A percentile compares a stretch with the other conserved stretches of the same genome.
These are phyloP conservation scores for Colletotrichum gigasporum DNA, from an alignment of 2,329 filamentous ascomycete genomes.

Conservation along the genomic window DNA sequence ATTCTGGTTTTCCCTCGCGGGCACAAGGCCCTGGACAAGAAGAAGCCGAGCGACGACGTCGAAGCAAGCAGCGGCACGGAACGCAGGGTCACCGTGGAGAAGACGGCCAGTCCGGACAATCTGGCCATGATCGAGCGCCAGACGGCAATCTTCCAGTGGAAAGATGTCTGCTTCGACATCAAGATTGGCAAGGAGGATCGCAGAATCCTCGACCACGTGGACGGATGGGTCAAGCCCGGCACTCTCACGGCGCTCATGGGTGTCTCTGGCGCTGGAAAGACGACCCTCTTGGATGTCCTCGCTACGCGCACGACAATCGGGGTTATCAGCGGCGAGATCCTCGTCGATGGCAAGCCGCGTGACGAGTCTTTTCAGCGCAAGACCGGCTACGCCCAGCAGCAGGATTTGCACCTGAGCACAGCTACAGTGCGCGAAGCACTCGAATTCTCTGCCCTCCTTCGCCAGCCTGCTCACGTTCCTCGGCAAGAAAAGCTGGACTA, in stretches of 20 bases:
- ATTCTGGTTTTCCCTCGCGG: constrained; percentile 27
- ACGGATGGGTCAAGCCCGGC: constrained; percentile 80
- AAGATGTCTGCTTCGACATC: constrained; percentile 78
- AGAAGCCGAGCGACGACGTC: constrained; percentile 36
- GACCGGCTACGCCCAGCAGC: constrained; percentile 77
- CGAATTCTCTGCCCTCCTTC: constrained; percentile 72
- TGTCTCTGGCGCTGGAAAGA: constrained; percentile 79
- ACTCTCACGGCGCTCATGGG: constrained; percentile 79
- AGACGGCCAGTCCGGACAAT: neutral
- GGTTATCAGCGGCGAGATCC: constrained; percentile 75
- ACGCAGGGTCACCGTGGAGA: neutral
- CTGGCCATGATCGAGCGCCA: constrained; percentile 47
- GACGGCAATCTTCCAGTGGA: constrained; percentile 77
- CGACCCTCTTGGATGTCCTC: constrained; percentile 77
- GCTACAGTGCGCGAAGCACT: constrained; percentile 75
- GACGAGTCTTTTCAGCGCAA: constrained; percentile 76
- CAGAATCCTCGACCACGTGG: constrained; percentile 74
- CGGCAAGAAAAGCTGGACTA: constrained; percentile 38
- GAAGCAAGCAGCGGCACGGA: neutral
- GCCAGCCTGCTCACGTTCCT: constrained; percentile 68
- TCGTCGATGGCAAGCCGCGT: constrained; percentile 72
- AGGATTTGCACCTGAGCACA: constrained; percentile 74
- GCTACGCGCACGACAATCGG: constrained; percentile 80
- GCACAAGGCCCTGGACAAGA: constrained; percentile 1
- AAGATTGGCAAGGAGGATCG: constrained; percentile 72